These are phyloP conservation scores for Cenchrus fungigraminus DNA, from an alignment of 176 grass and related monocot genomes.

Conservation along the genomic window DNA sequence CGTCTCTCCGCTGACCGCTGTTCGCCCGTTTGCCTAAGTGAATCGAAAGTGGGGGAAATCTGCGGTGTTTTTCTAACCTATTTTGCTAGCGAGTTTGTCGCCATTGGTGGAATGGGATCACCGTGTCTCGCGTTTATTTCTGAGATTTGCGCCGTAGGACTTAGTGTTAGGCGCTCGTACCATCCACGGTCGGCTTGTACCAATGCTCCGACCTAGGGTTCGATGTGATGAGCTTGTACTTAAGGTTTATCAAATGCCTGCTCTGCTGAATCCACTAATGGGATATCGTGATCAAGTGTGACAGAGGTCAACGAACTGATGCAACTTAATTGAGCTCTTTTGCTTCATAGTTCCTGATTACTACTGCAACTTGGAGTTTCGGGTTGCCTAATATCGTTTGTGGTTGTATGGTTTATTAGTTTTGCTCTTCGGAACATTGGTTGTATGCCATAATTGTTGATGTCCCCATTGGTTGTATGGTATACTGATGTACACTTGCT, in stretches of 20 bases:
- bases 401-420: background rate
- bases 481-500: background rate
- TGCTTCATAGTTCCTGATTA: background rate
- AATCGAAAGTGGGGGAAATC: background rate
- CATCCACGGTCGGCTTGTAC: background rate
- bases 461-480: background rate
- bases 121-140: background rate
- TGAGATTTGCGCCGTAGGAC: background rate
- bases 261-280: background rate
- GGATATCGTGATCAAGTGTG: background rate
- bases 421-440: background rate
- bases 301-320: background rate
- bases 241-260: background rate
- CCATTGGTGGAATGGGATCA: background rate
- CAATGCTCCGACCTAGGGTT: constrained; percentile 34
- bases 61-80: background rate
- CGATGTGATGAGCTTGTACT: background rate
- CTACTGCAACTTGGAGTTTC: background rate
- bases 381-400: background rate
- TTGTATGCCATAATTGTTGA: background rate
- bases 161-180: background rate
- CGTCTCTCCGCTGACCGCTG: background rate
- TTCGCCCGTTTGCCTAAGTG: background rate
- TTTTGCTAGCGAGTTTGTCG: background rate
- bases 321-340: background rate